These are phyloP conservation scores for Cyclocybe aegerita DNA, from an alignment of 768 basidiomycete species.

Conservation along the genomic window DNA sequence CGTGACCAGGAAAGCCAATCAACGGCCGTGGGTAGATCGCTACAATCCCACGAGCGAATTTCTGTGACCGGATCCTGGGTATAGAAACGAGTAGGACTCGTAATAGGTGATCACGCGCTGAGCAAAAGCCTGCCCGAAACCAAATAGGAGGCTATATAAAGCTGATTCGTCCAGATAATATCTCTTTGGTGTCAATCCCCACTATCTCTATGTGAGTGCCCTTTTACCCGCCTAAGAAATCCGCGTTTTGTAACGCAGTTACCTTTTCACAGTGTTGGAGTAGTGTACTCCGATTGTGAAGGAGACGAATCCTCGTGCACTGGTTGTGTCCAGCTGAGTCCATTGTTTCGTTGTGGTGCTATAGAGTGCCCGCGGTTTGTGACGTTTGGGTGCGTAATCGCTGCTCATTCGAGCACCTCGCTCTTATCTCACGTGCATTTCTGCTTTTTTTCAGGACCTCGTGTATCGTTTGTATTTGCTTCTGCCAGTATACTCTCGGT, in stretches of 20 bases:
- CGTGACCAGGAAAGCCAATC: too few species aligned
- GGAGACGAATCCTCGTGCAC: neutral
- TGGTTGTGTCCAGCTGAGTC: neutral
- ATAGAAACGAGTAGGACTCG: too few species aligned
- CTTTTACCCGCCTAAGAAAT: neutral
- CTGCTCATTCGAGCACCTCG: too few species aligned
- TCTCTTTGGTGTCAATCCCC: slow-evolving; percentile 19
- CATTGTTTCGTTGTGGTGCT: too few species aligned
- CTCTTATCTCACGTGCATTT: too few species aligned
- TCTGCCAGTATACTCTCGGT: slow-evolving; percentile 9
- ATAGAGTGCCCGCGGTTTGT: too few species aligned
- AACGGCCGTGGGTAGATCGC: too few species aligned
- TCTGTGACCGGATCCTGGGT: too few species aligned
- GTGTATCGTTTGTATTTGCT: slow-evolving; percentile 2
- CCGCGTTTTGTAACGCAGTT: neutral
- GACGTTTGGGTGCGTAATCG: too few species aligned
- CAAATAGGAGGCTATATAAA: slow-evolving; percentile 11
- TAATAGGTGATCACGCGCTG: slow-evolving; percentile 2
- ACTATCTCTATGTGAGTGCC: slow-evolving; percentile 11
- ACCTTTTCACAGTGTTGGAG: neutral
- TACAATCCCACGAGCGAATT: too few species aligned
- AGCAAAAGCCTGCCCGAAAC: slow-evolving; percentile 17
- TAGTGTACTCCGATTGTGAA: slow-evolving; percentile 7
- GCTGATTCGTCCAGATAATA: neutral
- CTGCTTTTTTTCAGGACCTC: neutral